Base-by-base conservation (phyloP, 169 alveolate genomes). In the Plasmodium vinckei region DNA sequence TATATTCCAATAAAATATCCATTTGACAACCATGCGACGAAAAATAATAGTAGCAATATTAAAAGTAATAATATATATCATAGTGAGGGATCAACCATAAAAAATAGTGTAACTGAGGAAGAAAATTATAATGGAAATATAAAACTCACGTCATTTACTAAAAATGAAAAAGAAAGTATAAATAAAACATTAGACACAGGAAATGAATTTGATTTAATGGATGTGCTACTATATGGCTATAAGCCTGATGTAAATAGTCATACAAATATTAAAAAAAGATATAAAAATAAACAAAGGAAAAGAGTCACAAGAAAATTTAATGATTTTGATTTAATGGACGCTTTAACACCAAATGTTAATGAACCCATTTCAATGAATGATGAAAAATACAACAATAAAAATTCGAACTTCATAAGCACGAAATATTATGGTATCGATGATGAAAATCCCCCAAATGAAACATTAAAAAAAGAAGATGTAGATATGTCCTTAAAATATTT, bases 401-500 rank as follows among this genome's bases (percentile, higher is more conserved):
- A 44, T 57, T 4, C 42, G 42, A 39, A 9, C 2, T 10, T 13
- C 47, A 39, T 17, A 47, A 49, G 49, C 21, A n/a, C 9, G 57
- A 21, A 3, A 75, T 17, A 23, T 13, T 7, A 21, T 23, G 51
- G 1, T 75, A 51, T 10, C 5, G 49, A 49, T 63, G 47, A 72
- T 59, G 87, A 47, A 57, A 27, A 13, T 25, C 46, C 42, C 51
- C 5, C 46, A 2, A 9, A 53, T 4, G 61, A 23, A 21, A 15
- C 19, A 12, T 17, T 23, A 9, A 19, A 23, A 9, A 75, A 63
- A 19, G 10, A 61, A 17, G 54, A 82, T 19, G 56, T 46, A 23
- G 68, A 87, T 65, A 53, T 73, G 47, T 87, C 88, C 42, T 10
- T 73, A 92, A 95, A 92, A 60, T 95, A 93, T 73, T 79, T 95